These are phyloP conservation scores for Mucor plumbeus DNA, from an alignment of 371 early-diverging fungal species.

Conservation along the genomic window DNA sequence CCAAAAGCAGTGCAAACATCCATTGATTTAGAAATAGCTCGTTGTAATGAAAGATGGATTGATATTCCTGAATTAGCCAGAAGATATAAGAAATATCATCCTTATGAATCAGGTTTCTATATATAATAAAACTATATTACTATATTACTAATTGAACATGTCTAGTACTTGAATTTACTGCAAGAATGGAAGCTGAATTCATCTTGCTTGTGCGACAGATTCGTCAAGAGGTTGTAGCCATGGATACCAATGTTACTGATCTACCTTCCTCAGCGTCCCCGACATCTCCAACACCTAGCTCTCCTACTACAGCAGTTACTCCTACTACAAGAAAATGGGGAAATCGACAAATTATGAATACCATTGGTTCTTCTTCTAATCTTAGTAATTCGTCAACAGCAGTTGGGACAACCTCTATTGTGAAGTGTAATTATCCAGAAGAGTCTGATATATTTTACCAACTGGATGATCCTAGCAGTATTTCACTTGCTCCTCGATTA, in stretches of 20 bases:
- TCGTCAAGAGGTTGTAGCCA: conserved; percentile 9
- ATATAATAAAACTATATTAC: neutral
- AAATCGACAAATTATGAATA: conserved; percentile 4
- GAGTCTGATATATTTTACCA: conserved; percentile 22
- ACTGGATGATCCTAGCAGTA: conserved; percentile 36
- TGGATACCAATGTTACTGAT: neutral
- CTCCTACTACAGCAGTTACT: neutral
- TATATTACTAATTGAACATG: neutral
- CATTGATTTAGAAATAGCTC: conserved; percentile 60
- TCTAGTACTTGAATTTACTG: conserved; percentile 29
- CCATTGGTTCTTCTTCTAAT: neutral
- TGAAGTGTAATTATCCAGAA: conserved; percentile 9
- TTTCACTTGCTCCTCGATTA: conserved; percentile 21
- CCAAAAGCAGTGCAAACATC: conserved; percentile 40
- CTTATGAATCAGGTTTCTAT: conserved; percentile 63
- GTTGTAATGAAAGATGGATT: conserved; percentile 63
- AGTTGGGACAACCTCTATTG: neutral
- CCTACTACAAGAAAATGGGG: conserved; percentile 11
- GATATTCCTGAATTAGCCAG: conserved; percentile 66
- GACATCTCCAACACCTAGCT: neutral
- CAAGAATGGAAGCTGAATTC: conserved; percentile 31
- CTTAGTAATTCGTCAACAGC: neutral
- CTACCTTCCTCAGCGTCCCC: neutral
- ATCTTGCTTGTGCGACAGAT: conserved; percentile 10
- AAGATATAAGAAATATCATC: conserved; percentile 67